Base-by-base conservation (phyloP, 2,329 filamentous ascomycete genomes). In the Colletotrichum coccodes region DNA sequence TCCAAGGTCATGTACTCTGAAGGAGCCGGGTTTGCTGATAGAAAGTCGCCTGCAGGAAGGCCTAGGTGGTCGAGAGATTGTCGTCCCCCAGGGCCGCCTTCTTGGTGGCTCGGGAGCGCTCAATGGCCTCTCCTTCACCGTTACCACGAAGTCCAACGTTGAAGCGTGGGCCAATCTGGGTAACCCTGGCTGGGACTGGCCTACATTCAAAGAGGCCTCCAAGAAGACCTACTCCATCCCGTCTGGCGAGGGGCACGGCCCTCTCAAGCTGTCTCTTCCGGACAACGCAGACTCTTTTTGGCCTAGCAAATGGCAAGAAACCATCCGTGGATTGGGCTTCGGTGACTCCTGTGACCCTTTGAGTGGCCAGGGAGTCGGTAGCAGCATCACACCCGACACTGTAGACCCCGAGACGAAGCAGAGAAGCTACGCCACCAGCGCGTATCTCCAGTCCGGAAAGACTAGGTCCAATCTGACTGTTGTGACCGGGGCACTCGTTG, bases 101-200 rank as follows among this genome's bases (percentile, higher is more conserved):
- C 71, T 76, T 0, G 76, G 76, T 6, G 76, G 76, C n/a, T 76
- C 73, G 2, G 76, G 76, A 50, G 75, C 73, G 3, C 63, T 79
- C 57, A 78, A 79, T 52, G 72, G 71, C 46, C 71, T 72, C 16
- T 64, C 71, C 44, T 77, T 77, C 36, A 71, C 70, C 4, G 56
- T 72, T 7, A 72, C 71, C 4, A 70, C 75, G 3, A 68, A 71
- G 26, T 62, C 67, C 21, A 72, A 70, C 32, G 64, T 77, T 26
- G 75, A 77, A 46, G 72, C 72, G 1, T 78, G 75, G 76, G 72
- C 58, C 12, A 64, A 68, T 23, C 70, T 78, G 3, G 76, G 75
- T 5, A 78, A 78, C 53, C 64, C 63, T 1, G 75, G 73, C 6
- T 78, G 76, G 75, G 59, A 72, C 50, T 78, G 74, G 73, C 52